Base-by-base conservation (phyloP, 2,329 filamentous ascomycete genomes). In the Colletotrichum lindemuthianum region DNA sequence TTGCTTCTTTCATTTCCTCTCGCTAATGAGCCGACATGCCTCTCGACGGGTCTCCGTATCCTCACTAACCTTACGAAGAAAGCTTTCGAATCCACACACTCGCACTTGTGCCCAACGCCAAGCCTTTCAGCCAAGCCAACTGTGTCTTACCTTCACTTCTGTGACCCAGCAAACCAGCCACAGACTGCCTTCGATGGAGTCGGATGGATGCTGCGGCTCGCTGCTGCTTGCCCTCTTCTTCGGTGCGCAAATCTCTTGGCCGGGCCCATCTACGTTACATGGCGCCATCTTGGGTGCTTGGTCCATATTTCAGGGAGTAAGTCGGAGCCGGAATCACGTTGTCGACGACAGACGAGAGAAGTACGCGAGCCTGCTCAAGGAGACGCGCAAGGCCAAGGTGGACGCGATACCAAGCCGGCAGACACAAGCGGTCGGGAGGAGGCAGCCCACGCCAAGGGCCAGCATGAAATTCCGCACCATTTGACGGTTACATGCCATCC, bases 401-500 rank as follows among this genome's bases (percentile, higher is more conserved):
- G 59, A 37, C 40, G 13, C 41, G 63, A 63, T 47, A 63, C 63
- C 63, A 66, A 66, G 63, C 63, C 63, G 63, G 63, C 63, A 66
- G 32, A 16, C 53, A 54, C 59, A 65, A 65, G 63, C 63, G 63
- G 53, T 51, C 39, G 53, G 59, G 60, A 58, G 59, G 63, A 66
- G 63, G 63, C 60, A 66, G 63, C 63, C 63, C 54, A 59, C 50
- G 63, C 63, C 59, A 66, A 66, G 63, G 24, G 24, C 37, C 58
- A 33, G 24, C 32, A 47, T 51, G 24, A 65, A 39, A 60, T 60
- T 60, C 57, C 57, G 34, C 24, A 34, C 36, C 51, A 61, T 65
- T 45, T 41, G 51, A 44, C 24, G 37, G 32, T 15, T 24, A 41
- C 11, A 4, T 37, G 8, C 8, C 8, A 16, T 39, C 39, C 8